Evolutionary conservation across 768 basidiomycete genomes (phyloP), one percentile per base, ranked within the genome.

Genomic region (Fibroporia radiculosa): DNA sequence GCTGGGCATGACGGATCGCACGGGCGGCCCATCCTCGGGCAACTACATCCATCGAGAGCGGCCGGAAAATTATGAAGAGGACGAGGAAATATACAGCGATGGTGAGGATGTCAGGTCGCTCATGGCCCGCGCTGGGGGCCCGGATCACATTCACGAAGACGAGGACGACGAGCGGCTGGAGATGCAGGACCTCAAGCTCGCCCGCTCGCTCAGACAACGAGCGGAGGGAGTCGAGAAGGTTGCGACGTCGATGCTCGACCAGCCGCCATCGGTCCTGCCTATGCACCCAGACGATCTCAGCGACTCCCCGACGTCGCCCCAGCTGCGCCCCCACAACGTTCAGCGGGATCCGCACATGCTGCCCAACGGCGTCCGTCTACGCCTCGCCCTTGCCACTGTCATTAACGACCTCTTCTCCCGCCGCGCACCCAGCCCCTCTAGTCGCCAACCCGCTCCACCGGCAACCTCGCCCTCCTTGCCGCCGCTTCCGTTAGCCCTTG

Each of bases 171-270:
- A 73, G 27, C 64, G 75, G 31, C 62, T 73, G 42, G 70, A 70
- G 29, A 66, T 62, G 29, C 83, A 85, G 56, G 78, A 88, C 56
- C 62, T 86, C 0, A 55, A 60, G 4, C 70, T 86, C 19, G 86
- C 88, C 2, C 68, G 78, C 20, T 69, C 60, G 40, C 73, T 89
- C 26, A 71, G 84, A 44, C 67, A 86, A 23, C 79, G 84, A 23
- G 84, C 89, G 1, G 85, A 90, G 51, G 82, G 83, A 11, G 71
- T 91, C 16, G 89, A 91, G 61, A 89, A 87, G 56, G 85, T 91
- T 33, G 74, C 87, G 39, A 78, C 75, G 0, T 73, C 80, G 35
- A 89, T 91, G 85, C 75, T 91, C 12, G 78, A 80, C 44, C 85
- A 89, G 50, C 82, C 84, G 0, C 87, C 87, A 1, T 74, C 77